phyloP scores from a whole-genome alignment of 768 basidiomycete species.

The Lactarius deliciosus region DNA sequence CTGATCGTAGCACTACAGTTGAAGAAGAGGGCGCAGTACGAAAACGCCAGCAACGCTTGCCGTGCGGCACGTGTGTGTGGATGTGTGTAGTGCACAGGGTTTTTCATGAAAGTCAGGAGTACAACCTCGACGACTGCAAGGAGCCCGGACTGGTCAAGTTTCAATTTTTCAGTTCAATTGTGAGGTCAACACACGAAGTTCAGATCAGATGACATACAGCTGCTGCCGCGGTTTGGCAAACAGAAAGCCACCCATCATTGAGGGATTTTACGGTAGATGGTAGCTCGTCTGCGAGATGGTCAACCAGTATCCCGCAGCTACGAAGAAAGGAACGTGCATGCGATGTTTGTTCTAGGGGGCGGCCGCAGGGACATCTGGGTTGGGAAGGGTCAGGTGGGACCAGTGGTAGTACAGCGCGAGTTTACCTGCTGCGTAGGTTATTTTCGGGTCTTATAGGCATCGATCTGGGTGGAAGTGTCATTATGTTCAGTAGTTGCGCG shows the following conservation, averaged over 20 bases:
- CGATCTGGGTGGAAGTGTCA: background rate
- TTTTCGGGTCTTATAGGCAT: conserved; percentile 13
- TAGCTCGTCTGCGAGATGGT: conserved; percentile 6
- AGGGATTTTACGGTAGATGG: conserved; percentile 15
- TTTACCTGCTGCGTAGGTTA: background rate
- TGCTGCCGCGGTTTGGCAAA: conserved; percentile 4
- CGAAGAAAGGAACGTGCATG: conserved; percentile 1
- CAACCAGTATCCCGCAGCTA: background rate
- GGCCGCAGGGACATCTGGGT: conserved; percentile 9
- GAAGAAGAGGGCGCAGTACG: conserved; percentile 23
- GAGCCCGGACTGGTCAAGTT: conserved; percentile 12
- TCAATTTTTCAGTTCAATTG: background rate
- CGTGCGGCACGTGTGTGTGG: conserved; percentile 3
- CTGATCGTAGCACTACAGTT: conserved; percentile 20
- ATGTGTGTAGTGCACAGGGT: conserved; percentile 6
- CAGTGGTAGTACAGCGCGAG: background rate
- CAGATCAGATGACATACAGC: conserved; percentile 3
- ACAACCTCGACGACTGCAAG: conserved; percentile 19
- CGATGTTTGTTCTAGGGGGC: conserved; percentile 11
- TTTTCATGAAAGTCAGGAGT: conserved; percentile 16
- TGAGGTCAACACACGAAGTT: background rate
- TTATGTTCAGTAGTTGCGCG: background rate
- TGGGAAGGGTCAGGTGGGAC: background rate
- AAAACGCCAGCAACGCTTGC: conserved; percentile 15
- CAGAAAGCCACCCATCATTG: conserved; percentile 16